Base-by-base conservation (phyloP, 495 filamentous ascomycete genomes). In the Paragyromitra xinjiangensis region DNA sequence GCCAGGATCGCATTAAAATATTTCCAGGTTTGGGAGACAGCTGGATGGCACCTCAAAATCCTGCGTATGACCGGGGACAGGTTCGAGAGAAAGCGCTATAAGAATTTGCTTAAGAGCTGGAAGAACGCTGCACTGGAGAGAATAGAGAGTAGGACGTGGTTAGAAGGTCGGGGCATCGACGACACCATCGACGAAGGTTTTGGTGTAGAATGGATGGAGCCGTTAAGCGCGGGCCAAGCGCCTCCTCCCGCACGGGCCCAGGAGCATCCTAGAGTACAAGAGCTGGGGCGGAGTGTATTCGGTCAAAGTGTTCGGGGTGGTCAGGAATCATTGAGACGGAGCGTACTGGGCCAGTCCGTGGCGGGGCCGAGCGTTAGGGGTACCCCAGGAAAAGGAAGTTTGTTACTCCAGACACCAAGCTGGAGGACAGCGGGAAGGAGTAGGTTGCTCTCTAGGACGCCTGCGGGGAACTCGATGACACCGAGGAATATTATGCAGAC, bases 51-150 rank as follows among this genome's bases (percentile, higher is more conserved):
- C n/a, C 34, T 81, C 7, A 68, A 75, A 19, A 59, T 71, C 22
- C 69, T 78, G 14, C 63, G 37, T 26, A 63, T 74, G 55, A 80
- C 48, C 1, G 73, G 63, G 3, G 26, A 48, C 1, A 73, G 58
- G 34, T 73, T 78, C 26, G 45, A 78, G 16, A 71, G 56, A 24
- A 77, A 66, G 24, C 73, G 74, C 16, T 71, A 63, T 19, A 71
- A 65, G 69, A 53, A 61, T 9, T 11, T 81, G 6, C 70, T 81
- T 26, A 71, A 77, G 50, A 50, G 40, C n/a, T 81, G 80, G 80
- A 71, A 55, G 56, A 62, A 78, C 16, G 66, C 66, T 2, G 75
- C 73, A 24, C 6, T 42, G n/a, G 77, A 79, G 19, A 70, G 55
- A 34, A 34, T 64, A 3, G 39, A 67, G 50, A 48, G 65, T 16